Evolutionary conservation across 129 eudicot genomes (phyloP), one percentile per base, ranked within the genome.

Genomic region (Escallonia herrerae): DNA sequence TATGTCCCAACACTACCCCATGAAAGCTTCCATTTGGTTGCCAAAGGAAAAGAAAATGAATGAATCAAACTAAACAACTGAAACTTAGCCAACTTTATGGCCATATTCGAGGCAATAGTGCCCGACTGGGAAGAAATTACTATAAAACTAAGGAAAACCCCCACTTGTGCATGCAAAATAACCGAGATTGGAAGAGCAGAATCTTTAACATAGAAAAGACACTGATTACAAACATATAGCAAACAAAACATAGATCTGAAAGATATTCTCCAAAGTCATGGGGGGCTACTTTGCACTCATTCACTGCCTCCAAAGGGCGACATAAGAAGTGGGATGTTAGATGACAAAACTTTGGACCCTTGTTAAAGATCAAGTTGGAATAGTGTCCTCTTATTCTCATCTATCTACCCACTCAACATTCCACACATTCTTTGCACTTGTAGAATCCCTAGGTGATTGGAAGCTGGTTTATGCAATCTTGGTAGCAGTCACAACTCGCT

Each of bases 221-320:
- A 22, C 33, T 49, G 54, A 7, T 49, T 5, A 49, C 9, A 49
- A 49, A 5, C 54, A 4, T 44, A 50, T 54, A 64, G 47, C 57
- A 37, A 64, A 50, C 8, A 52, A 51, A n/a, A 2, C 8, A 46
- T 2, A 51, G n/a, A 13, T 51, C 6, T 5, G 43, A 66, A 52
- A 37, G 14, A 15, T 54, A 37, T 50, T 64, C 56, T 64, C 45
- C 69, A 64, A 64, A 43, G 43, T 62, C 10, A 6, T 62, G 49
- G 66, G 65, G 49, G 66, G 40, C 7, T 62, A 43, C 4, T 42
- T 59, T 59, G 10, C 63, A 59, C 46, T 59, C 43, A 59, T 59
- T 59, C 47, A 37, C 63, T 40, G 5, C n/a, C 45, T 45, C 3
- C 54, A 49, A 49, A 49, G 54, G 54, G 4, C 54, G 12, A 49